Percentiles rank a stretch among this genome's conserved stretches.
phyloP scores from a whole-genome alignment of 164 flowering plant genomes.

The Santalum album region DNA sequence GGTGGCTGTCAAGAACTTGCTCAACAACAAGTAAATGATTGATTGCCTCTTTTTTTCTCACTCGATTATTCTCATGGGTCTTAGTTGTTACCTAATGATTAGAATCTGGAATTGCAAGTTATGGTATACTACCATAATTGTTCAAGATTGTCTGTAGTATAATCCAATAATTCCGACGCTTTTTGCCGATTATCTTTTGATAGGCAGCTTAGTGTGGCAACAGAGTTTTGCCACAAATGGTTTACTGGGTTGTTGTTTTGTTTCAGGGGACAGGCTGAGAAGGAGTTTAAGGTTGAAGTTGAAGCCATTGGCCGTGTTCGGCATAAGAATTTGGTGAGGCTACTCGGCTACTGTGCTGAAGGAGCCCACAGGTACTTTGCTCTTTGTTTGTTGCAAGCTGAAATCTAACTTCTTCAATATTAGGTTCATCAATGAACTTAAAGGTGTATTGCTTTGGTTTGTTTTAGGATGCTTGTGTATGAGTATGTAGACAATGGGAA shows the following conservation, averaged over 20 bases:
- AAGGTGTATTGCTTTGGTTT: constrained; percentile 2
- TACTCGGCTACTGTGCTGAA: constrained; percentile 89
- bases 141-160: not conserved
- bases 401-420: not conserved
- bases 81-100: not conserved
- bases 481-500: constrained; percentile 83
- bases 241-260: constrained; percentile 8
- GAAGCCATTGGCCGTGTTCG: constrained; percentile 87
- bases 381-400: not conserved
- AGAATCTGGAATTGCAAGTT: not conserved
- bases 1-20: constrained; percentile 65
- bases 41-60: not conserved
- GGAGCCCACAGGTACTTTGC: constrained; percentile 75
- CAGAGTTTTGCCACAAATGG: not conserved
- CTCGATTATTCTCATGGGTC: no score
- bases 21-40: constrained; percentile 46
- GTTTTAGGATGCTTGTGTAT: constrained; percentile 73
- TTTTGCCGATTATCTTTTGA: not conserved
- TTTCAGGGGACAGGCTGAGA: constrained; percentile 76
- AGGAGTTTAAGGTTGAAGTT: constrained; percentile 77
- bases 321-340: constrained; percentile 82
- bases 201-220: not conserved
- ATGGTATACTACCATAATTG: not conserved
- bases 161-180: not conserved
- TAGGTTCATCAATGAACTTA: no score